A percentile compares a stretch with the other conserved stretches of the same genome.
Conservation (phyloP, 805 yeast species). For the Clavispora carvajalis region DNA sequence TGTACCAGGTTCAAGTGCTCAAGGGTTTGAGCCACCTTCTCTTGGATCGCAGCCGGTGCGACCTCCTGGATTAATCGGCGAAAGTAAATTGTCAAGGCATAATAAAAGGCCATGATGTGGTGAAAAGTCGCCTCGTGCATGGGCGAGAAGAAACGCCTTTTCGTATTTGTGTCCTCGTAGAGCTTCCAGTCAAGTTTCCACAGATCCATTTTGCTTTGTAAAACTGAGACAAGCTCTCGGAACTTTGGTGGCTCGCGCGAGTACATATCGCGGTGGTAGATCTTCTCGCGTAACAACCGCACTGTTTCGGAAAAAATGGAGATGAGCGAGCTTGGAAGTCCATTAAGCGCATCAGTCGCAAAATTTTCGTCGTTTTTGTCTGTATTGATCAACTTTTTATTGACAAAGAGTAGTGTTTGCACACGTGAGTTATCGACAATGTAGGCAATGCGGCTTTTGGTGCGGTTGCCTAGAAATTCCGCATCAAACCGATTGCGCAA, state of each 20-base stretch:
- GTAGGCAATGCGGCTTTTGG: constrained; percentile 14
- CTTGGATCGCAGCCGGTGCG: constrained; percentile 54
- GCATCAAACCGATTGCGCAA: constrained; percentile 17
- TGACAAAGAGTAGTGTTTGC: constrained; percentile 36
- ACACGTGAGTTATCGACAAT: constrained; percentile 15
- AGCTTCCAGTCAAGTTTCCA: constrained; percentile 80
- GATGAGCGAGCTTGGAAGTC: constrained; percentile 77
- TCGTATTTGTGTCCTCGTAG: constrained; percentile 32
- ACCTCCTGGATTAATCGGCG: constrained; percentile 56
- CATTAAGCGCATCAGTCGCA: constrained; percentile 77
- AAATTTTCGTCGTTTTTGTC: constrained; percentile 52
- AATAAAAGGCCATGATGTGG: constrained; percentile 74
- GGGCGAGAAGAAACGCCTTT: constrained; percentile 39
- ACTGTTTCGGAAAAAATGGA: constrained; percentile 69
- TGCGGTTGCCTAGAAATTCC: constrained; percentile 8
- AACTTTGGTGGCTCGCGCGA: constrained; percentile 29
- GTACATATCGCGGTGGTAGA: constrained; percentile 39
- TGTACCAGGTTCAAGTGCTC: constrained; percentile 61
- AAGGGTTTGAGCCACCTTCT: constrained; percentile 55
- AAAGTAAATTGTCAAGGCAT: constrained; percentile 66
- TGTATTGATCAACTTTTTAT: constrained; percentile 38
- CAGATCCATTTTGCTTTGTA: constrained; percentile 45
- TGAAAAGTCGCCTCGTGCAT: constrained; percentile 72
- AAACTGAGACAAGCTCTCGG: constrained; percentile 16
- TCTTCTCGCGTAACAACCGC: constrained; percentile 56